Percentiles rank a stretch among this genome's conserved stretches.
phyloP scores from a whole-genome alignment of 352 stramenopile genomes.

The Chrysophaeum taylorii region DNA sequence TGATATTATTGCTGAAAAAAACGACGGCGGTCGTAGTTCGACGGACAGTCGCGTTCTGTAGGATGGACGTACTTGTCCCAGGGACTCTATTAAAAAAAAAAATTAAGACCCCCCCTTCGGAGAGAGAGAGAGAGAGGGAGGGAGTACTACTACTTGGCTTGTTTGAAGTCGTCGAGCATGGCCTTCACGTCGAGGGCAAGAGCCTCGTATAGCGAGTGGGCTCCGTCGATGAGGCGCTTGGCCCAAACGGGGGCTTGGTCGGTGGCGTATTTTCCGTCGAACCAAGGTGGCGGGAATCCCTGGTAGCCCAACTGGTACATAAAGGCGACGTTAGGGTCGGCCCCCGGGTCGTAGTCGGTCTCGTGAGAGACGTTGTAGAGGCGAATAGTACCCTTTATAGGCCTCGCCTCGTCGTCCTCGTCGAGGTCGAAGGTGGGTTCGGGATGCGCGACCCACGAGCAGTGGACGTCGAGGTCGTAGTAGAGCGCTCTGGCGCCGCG shows the following conservation, averaged over 20 bases:
- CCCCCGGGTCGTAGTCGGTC: conserved; percentile 3
- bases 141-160: not conserved
- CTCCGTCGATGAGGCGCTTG: not conserved
- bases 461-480: conserved; percentile 12
- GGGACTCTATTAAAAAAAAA: no score
- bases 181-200: not conserved
- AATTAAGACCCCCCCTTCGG: no score
- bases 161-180: not conserved
- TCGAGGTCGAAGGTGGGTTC: not conserved
- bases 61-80: no score
- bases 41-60: no score
- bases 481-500: not conserved
- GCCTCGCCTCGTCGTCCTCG: not conserved
- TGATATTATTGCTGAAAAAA: no score
- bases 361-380: conserved; percentile 12
- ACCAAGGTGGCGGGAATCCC: not conserved
- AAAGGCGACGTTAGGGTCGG: conserved; percentile 4
- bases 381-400: not conserved
- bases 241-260: not conserved
- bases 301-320: conserved; percentile 17
- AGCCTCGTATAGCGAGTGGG: conserved; percentile 5
- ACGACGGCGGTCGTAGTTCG: no score
- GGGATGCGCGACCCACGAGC: not conserved
- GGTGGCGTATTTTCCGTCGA: not conserved
- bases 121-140: no score